phyloP scores from a whole-genome alignment of 148 eudicot genomes.

The Limonium bicolor region DNA sequence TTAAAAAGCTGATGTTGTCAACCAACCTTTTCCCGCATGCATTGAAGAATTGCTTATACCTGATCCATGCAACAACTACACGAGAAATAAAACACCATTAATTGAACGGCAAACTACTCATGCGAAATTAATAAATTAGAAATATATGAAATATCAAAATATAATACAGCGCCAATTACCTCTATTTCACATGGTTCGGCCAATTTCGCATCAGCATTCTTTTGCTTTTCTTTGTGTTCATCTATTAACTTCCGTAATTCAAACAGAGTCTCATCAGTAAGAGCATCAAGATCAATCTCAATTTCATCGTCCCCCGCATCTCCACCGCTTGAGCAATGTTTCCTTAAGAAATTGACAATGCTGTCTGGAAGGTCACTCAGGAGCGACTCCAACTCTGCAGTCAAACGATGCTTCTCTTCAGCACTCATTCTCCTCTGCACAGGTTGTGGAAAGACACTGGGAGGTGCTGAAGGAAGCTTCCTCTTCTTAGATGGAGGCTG shows the following conservation, averaged over 20 bases:
- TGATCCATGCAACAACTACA: conserved; percentile 38
- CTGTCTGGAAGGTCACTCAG: conserved; percentile 32
- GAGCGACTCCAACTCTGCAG: conserved; percentile 33
- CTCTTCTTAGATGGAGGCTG: conserved; percentile 29
- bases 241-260: conserved; percentile 38
- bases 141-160: not conserved
- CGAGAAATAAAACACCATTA: not conserved
- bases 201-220: conserved; percentile 14
- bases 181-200: conserved; percentile 62
- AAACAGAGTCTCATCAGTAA: conserved; percentile 33
- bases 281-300: conserved; percentile 51
- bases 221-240: conserved; percentile 28
- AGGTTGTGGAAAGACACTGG: conserved; percentile 15
- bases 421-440: conserved; percentile 26
- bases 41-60: conserved; percentile 56
- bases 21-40: conserved; percentile 40
- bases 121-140: not conserved
- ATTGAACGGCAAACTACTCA: not conserved
- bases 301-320: conserved; percentile 47
- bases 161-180: conserved; percentile 18
- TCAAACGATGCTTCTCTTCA: conserved; percentile 36
- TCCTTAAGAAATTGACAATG: conserved; percentile 36
- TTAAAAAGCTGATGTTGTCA: not conserved
- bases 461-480: conserved; percentile 15
- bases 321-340: conserved; percentile 23